These are phyloP conservation scores for Limnanthes douglasii DNA, from an alignment of 345 rosid genomes.

Conservation along the genomic window DNA sequence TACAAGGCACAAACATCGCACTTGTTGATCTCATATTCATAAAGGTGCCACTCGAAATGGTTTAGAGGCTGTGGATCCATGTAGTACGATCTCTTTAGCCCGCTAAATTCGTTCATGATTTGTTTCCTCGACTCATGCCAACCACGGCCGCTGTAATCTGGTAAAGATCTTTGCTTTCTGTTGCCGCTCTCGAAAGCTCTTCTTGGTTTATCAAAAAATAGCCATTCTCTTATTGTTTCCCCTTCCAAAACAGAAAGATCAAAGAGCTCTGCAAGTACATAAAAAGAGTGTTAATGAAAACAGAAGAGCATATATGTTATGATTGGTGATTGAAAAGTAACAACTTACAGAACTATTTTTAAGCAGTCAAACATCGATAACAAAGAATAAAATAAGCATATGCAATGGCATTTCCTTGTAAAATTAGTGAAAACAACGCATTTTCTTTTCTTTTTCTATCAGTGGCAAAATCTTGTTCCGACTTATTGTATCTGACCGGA, in stretches of 20 bases:
- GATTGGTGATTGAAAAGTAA: slow-evolving; percentile 2
- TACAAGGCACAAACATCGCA: slow-evolving; percentile 91
- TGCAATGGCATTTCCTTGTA: no score
- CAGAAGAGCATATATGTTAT: background rate
- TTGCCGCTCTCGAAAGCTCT: slow-evolving; percentile 96
- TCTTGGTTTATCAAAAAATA: slow-evolving; percentile 91
- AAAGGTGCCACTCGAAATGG: slow-evolving; percentile 94
- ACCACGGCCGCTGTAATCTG: slow-evolving; percentile 96
- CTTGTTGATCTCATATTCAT: slow-evolving; percentile 88
- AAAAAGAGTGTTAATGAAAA: slow-evolving; percentile 8
- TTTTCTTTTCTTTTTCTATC: no score
- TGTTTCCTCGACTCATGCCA: slow-evolving; percentile 99
- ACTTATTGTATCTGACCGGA: no score
- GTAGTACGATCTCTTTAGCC: slow-evolving; percentile 91
- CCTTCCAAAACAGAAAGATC: slow-evolving; percentile 75
- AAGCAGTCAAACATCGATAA: no score
- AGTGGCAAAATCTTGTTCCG: no score
- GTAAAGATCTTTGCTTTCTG: slow-evolving; percentile 94
- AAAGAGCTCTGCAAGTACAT: slow-evolving; percentile 64
- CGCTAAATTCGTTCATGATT: slow-evolving; percentile 85
- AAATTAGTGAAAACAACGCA: no score
- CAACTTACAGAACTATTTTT: no score
- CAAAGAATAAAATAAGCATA: no score
- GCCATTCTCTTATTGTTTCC: slow-evolving; percentile 97
- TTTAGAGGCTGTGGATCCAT: slow-evolving; percentile 98